Evolutionary conservation across 768 basidiomycete genomes (phyloP).

Genomic region (Stropharia rugosoannulata): DNA sequence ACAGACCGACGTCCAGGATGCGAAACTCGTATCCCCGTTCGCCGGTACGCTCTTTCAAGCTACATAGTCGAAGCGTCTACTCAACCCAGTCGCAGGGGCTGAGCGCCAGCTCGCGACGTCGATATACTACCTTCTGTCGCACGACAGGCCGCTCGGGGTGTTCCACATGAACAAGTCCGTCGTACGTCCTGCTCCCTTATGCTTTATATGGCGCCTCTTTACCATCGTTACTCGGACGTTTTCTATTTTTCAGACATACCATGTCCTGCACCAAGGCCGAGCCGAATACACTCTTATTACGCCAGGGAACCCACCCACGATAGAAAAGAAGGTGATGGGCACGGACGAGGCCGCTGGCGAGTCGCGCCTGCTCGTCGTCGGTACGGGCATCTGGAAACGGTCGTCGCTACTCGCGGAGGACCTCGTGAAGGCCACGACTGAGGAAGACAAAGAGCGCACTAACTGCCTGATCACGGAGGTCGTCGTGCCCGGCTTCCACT

Average conservation of each 20-base stretch:
- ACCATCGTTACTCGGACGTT: background rate
- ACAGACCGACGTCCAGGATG: constrained; percentile 12
- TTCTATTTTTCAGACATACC: constrained; percentile 39
- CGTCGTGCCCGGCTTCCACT: constrained; percentile 55
- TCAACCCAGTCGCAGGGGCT: constrained; percentile 1
- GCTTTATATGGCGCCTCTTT: background rate
- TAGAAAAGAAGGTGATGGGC: constrained; percentile 45
- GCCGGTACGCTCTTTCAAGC: constrained; percentile 5
- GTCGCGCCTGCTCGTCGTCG: constrained; percentile 47
- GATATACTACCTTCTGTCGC: constrained; percentile 48
- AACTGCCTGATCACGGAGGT: constrained; percentile 61
- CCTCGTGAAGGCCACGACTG: constrained; percentile 28
- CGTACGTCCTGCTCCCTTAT: constrained; percentile 22
- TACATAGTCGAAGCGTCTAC: background rate
- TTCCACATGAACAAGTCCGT: constrained; percentile 51
- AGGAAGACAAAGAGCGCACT: constrained; percentile 30
- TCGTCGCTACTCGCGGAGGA: constrained; percentile 47
- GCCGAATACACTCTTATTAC: constrained; percentile 48
- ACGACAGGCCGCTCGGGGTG: constrained; percentile 36
- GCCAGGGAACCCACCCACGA: constrained; percentile 23
- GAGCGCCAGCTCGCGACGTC: constrained; percentile 37
- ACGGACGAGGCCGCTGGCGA: constrained; percentile 40
- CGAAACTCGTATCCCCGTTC: constrained; percentile 15
- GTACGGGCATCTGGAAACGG: constrained; percentile 56
- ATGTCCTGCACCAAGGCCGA: constrained; percentile 49